These are phyloP conservation scores for Fusarium chlamydosporum DNA, from an alignment of 2,329 filamentous ascomycete genomes.

Conservation along the genomic window DNA sequence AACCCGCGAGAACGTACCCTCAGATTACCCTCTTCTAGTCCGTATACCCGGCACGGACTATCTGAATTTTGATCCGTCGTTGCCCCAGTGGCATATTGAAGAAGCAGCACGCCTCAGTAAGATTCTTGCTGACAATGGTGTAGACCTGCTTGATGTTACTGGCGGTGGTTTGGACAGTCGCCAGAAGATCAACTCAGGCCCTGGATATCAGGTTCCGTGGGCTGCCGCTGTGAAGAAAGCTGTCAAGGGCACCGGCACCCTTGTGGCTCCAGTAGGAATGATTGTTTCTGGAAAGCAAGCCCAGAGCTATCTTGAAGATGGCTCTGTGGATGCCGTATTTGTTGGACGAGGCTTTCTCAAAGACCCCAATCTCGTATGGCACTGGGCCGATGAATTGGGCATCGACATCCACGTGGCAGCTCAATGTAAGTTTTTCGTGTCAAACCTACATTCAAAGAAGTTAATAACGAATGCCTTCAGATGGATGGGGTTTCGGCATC, in stretches of 20 bases:
- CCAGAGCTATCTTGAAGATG: slow-evolving; percentile 60
- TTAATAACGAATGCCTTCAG: slow-evolving; percentile 26
- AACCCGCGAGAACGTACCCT: slow-evolving; percentile 39
- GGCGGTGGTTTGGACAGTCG: slow-evolving; percentile 73
- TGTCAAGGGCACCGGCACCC: slow-evolving; percentile 67
- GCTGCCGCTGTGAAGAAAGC: slow-evolving; percentile 76
- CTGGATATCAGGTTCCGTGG: slow-evolving; percentile 78
- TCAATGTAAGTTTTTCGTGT: slow-evolving; percentile 45
- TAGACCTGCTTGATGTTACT: slow-evolving; percentile 81
- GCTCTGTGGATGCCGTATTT: slow-evolving; percentile 62
- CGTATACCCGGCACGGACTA: slow-evolving; percentile 79
- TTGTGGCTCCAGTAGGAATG: slow-evolving; percentile 61
- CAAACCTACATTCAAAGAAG: not conserved
- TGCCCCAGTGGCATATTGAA: slow-evolving; percentile 72
- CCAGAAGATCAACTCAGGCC: slow-evolving; percentile 70
- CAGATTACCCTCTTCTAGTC: slow-evolving; percentile 71
- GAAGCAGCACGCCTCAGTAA: slow-evolving; percentile 74
- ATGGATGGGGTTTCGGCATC: slow-evolving; percentile 49
- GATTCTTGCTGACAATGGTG: slow-evolving; percentile 72
- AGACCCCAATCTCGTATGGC: slow-evolving; percentile 67
- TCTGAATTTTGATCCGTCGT: slow-evolving; percentile 70
- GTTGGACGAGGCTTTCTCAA: slow-evolving; percentile 68
- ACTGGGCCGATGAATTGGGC: slow-evolving; percentile 66
- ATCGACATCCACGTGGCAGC: slow-evolving; percentile 61
- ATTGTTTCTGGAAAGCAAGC: slow-evolving; percentile 62